phyloP scores from a whole-genome alignment of 495 filamentous ascomycete species.

The Trichoderma orchidacearum region DNA sequence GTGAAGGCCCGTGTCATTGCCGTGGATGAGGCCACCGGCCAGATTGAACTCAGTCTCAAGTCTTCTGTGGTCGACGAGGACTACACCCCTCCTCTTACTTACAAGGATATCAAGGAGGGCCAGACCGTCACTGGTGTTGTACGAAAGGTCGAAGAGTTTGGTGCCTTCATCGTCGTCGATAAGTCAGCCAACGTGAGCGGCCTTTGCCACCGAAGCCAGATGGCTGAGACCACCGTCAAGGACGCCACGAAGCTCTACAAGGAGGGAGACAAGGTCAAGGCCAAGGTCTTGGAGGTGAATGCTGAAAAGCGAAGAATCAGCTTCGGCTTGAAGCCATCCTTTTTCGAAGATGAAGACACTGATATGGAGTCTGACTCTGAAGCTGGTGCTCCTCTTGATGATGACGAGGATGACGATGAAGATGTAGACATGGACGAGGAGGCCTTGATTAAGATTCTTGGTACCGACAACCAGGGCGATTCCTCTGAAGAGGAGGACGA shows the following conservation, averaged over 20 bases:
- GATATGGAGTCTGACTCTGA: constrained; percentile 32
- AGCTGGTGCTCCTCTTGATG: constrained; percentile 27
- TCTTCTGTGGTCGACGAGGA: constrained; percentile 68
- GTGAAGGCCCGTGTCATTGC: constrained; percentile 73
- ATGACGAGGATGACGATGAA: constrained; percentile 31
- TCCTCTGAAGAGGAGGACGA: constrained; percentile 38
- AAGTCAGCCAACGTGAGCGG: constrained; percentile 75
- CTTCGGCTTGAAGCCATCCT: constrained; percentile 85
- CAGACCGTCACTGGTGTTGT: constrained; percentile 78
- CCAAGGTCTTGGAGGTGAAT: constrained; percentile 71
- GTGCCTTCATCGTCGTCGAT: constrained; percentile 86
- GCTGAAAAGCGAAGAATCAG: constrained; percentile 57
- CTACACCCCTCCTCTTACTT: constrained; percentile 52
- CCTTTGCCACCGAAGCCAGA: constrained; percentile 79
- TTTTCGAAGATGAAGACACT: constrained; percentile 52
- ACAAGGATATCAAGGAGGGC: constrained; percentile 61
- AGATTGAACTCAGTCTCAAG: constrained; percentile 77
- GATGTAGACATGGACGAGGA: constrained; percentile 38
- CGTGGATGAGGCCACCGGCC: constrained; percentile 48
- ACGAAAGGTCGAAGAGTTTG: constrained; percentile 85
- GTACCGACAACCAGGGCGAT: constrained; percentile 22
- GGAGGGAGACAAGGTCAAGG: constrained; percentile 83
- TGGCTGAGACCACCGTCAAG: constrained; percentile 66
- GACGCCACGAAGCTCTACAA: constrained; percentile 75
- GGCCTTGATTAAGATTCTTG: constrained; percentile 33